Percentiles rank a stretch among this genome's conserved stretches.
phyloP scores from a whole-genome alignment of 139 green algal genomes.

The Chlorella sorokiniana region DNA sequence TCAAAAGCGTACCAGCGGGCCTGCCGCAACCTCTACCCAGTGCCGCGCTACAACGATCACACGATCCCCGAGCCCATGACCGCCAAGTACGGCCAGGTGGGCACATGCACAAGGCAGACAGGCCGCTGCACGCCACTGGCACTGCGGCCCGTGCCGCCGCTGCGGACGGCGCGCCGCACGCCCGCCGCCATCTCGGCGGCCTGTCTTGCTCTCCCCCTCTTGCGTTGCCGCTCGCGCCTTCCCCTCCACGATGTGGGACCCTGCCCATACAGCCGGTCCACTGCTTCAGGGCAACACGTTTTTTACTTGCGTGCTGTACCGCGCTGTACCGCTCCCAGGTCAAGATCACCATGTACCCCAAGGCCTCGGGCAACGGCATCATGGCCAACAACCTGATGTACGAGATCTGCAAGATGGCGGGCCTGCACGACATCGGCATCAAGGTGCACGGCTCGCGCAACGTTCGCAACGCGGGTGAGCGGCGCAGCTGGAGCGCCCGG shows the following conservation, averaged over 20 bases:
- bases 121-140: no score
- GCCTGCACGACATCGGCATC: constrained; percentile 48
- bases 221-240: no score
- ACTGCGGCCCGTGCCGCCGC: no score
- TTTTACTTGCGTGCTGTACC: no score
- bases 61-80: constrained; percentile 40
- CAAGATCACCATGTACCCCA: constrained; percentile 48
- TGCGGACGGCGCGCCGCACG: no score
- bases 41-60: constrained; percentile 46
- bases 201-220: no score
- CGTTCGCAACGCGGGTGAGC: constrained; percentile 34
- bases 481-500: no score
- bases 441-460: constrained; percentile 52
- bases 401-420: constrained; percentile 49
- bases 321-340: constrained; percentile 2
- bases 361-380: constrained; percentile 40
- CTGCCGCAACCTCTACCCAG: constrained; percentile 45
- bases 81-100: constrained; percentile 45
- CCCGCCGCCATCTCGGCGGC: no score
- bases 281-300: no score
- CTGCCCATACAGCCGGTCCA: no score
- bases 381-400: constrained; percentile 27
- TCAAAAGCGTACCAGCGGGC: constrained; percentile 41
- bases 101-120: neutral
- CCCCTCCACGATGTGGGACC: no score